Percentiles rank a stretch among this genome's conserved stretches.
phyloP scores from a whole-genome alignment of 2,329 filamentous ascomycete species.

The Ascocoryne sarcoides region DNA sequence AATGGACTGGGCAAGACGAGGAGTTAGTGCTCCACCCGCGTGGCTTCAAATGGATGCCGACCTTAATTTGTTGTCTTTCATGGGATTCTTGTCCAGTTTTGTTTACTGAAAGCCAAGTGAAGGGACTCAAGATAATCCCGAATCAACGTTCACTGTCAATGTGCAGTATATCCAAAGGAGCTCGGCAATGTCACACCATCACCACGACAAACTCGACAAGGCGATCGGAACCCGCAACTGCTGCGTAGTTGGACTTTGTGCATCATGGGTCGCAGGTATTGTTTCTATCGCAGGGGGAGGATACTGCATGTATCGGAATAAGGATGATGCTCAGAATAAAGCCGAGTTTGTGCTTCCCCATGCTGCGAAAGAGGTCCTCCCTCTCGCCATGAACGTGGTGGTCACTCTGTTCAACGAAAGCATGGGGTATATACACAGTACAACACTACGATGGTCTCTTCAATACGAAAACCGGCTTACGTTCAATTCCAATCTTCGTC shows the following conservation, averaged over 20 bases:
- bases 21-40: not conserved
- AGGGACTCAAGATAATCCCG: not conserved
- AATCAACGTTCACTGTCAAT: not conserved
- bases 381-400: constrained; percentile 17
- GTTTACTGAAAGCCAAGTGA: not conserved
- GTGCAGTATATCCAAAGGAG: not conserved
- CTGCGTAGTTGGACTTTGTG: constrained; percentile 10
- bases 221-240: constrained; percentile 8
- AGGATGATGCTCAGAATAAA: not conserved
- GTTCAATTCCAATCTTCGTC: constrained; percentile 28
- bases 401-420: constrained; percentile 27
- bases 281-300: constrained; percentile 8
- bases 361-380: constrained; percentile 7
- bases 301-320: constrained; percentile 11
- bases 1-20: not conserved
- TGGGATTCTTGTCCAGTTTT: not conserved
- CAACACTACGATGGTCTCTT: constrained; percentile 27
- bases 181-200: not conserved
- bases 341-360: constrained; percentile 9
- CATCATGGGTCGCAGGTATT: constrained; percentile 10
- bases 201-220: constrained; percentile 12
- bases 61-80: not conserved
- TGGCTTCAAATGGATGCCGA: not conserved
- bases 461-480: constrained; percentile 25
- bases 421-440: constrained; percentile 28